These are phyloP conservation scores for Thalassiosira hispida DNA, from an alignment of 352 stramenopile species.

Conservation along the genomic window DNA sequence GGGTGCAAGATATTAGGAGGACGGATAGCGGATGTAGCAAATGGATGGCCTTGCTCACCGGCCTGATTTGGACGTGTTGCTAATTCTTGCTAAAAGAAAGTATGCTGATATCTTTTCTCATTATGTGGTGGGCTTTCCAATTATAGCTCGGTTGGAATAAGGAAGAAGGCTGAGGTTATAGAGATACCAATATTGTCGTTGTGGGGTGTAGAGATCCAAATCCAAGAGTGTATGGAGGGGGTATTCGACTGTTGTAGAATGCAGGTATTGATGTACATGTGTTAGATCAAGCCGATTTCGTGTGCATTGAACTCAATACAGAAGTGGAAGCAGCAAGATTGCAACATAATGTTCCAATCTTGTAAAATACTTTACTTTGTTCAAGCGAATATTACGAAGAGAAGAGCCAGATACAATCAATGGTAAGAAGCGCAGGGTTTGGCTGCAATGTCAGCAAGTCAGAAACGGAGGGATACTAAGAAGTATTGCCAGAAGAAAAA, in stretches of 20 bases:
- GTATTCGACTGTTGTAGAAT: conserved; percentile 66
- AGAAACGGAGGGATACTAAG: no score
- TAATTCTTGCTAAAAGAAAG: no score
- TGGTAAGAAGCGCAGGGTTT: conserved; percentile 51
- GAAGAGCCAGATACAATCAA: conserved; percentile 48
- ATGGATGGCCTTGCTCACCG: no score
- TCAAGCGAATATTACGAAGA: conserved; percentile 67
- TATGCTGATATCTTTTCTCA: no score
- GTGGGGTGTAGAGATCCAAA: conserved; percentile 83
- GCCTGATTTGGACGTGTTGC: no score
- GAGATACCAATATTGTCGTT: conserved; percentile 72
- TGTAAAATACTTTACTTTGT: conserved; percentile 70
- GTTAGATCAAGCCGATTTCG: conserved; percentile 12
- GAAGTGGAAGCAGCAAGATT: conserved; percentile 8
- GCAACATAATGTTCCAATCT: conserved; percentile 56
- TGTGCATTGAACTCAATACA: no score
- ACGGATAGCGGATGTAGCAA: conserved; percentile 61
- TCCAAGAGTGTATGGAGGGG: conserved; percentile 76
- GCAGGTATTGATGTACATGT: conserved; percentile 64
- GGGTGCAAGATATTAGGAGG: conserved; percentile 60
- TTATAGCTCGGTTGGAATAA: no score
- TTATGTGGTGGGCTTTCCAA: no score
- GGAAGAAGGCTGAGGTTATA: no score
- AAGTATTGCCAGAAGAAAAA: conserved; percentile 56
- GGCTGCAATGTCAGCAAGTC: no score